Evolutionary conservation across 495 filamentous ascomycete species (phyloP), one percentile per base, ranked within the genome.

Genomic region (Hypoxylon crocopeplum): DNA sequence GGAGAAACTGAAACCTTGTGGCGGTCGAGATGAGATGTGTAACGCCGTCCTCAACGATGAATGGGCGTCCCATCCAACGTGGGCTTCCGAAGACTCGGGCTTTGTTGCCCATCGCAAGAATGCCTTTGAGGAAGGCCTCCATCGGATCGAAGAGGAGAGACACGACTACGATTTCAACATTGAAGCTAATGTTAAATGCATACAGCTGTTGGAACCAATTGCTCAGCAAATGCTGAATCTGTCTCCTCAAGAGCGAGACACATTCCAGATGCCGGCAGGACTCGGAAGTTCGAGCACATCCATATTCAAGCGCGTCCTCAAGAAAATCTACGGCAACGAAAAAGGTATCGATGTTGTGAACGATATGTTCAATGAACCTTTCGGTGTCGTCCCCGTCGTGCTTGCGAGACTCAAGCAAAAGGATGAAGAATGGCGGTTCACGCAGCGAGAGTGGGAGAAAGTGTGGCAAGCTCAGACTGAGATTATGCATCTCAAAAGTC

Each of bases 101-200:
- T 99, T 99, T 63, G 91, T 99, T 51, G 95, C 94, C 2, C 95
- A 99, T 75, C 83, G 93, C 34, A 99, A 99, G 82, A 99, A 98
- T 66, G 81, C 84, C 16, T 93, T 84, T 54, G 95, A 99, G 72
- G 95, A 99, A 68, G 86, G 86, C 27, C 83, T 98, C 30, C 95
- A 98, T 64, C 84, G 94, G 12, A 96, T 98, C 57, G 95, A 99
- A 74, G 95, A 99, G 69, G 95, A 99, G 68, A 86, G 95, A 11
- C 95, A 99, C 68, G 95, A 99, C 69, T 99, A 99, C 70, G 95
- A 99, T 68, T 95, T 92, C 72, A 94, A 96, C 72, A 95, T 99
- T 51, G 95, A 98, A 74, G 90, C 92, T 10, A 96, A 92, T 66
- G 82, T 83, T 17, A 89, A 95, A 48, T 96, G 93, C 21, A 93